Evolutionary conservation across 805 yeast genomes (phyloP).

Genomic region (Ogataea henricii): DNA sequence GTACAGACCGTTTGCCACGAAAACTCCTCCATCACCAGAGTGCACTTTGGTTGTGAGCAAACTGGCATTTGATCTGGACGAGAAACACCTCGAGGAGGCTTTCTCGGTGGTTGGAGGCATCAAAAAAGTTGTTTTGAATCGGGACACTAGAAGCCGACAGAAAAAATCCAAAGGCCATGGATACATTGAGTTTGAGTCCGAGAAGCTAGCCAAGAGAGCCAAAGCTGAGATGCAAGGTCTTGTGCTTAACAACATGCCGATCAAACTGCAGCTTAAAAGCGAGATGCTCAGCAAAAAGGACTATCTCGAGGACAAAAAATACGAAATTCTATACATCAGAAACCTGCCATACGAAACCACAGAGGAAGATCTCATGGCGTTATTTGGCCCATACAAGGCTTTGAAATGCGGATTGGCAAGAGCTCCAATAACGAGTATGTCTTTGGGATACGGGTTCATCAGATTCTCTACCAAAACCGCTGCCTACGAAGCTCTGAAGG

Average conservation of each 20-base stretch:
- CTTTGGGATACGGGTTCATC: constrained; percentile 60
- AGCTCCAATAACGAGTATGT: constrained; percentile 31
- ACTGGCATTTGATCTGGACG: constrained; percentile 26
- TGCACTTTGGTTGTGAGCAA: constrained; percentile 25
- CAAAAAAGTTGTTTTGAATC: constrained; percentile 15
- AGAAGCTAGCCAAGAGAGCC: constrained; percentile 27
- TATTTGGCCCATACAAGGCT: constrained; percentile 30
- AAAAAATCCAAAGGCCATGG: constrained; percentile 30
- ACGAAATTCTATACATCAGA: constrained; percentile 30
- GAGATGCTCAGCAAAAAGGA: constrained; percentile 10
- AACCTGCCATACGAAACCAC: constrained; percentile 31
- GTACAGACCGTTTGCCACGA: neutral
- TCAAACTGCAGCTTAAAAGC: constrained; percentile 22
- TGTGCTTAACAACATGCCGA: constrained; percentile 32
- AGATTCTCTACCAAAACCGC: constrained; percentile 50
- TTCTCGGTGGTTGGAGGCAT: constrained; percentile 31
- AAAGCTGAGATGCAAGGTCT: constrained; percentile 35
- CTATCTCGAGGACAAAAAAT: constrained; percentile 13
- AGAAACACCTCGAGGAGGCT: constrained; percentile 26
- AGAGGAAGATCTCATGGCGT: constrained; percentile 29
- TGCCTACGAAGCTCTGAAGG: constrained; percentile 48
- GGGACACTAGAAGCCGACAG: constrained; percentile 14
- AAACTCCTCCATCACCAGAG: neutral
- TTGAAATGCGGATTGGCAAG: constrained; percentile 31
- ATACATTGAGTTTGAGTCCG: constrained; percentile 24